phyloP scores from a whole-genome alignment of 768 basidiomycete species.

The Agaricus blazei region DNA sequence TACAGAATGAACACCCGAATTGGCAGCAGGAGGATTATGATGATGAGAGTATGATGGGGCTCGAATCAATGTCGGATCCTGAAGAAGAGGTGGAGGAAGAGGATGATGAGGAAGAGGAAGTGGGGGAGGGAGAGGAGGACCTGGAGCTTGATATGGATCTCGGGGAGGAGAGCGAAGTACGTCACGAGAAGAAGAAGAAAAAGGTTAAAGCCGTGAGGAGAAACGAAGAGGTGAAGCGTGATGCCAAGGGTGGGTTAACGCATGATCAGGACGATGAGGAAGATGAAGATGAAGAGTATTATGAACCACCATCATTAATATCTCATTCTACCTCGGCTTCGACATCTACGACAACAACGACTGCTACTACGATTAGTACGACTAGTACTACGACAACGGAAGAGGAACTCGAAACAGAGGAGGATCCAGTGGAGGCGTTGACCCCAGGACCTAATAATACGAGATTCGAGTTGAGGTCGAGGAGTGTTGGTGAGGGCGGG shows the following conservation, averaged over 20 bases:
- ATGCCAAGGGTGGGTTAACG: too few species aligned
- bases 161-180: slow-evolving; percentile 24
- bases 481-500: too few species aligned
- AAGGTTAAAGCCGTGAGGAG: neutral
- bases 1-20: slow-evolving; percentile 82
- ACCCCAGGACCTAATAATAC: slow-evolving; percentile 55
- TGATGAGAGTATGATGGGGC: slow-evolving; percentile 53
- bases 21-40: slow-evolving; percentile 72
- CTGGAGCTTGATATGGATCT: neutral
- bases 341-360: slow-evolving; percentile 34
- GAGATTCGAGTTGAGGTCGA: slow-evolving; percentile 19
- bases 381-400: slow-evolving; percentile 37
- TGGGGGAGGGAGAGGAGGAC: slow-evolving; percentile 7
- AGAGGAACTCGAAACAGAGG: slow-evolving; percentile 56
- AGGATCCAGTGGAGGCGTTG: slow-evolving; percentile 65
- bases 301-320: slow-evolving; percentile 32
- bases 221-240: neutral
- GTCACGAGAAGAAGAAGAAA: neutral
- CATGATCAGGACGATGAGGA: slow-evolving; percentile 7
- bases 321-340: slow-evolving; percentile 31
- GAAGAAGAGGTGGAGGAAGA: slow-evolving; percentile 57
- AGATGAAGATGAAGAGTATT: slow-evolving; percentile 37
- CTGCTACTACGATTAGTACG: slow-evolving; percentile 37
- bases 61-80: slow-evolving; percentile 81
- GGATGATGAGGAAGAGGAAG: slow-evolving; percentile 27